phyloP scores from a whole-genome alignment of 805 yeast genomes.

The Candida insectorum region DNA sequence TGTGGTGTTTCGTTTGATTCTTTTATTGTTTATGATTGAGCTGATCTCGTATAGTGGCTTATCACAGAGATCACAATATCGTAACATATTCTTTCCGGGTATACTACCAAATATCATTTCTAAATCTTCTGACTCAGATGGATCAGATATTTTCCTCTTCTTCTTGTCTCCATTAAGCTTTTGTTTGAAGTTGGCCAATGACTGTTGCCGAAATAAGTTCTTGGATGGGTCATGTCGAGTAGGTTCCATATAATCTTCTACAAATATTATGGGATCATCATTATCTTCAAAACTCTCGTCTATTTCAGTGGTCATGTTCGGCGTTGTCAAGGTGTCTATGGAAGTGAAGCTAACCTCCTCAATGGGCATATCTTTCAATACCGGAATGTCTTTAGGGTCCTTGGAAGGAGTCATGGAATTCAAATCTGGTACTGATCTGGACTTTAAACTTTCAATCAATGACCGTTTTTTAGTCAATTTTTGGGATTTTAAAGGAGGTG shows the following conservation, averaged over 20 bases:
- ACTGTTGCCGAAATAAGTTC: conserved; percentile 24
- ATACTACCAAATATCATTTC: conserved; percentile 37
- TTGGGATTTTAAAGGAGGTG: conserved; percentile 39
- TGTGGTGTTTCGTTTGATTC: conserved; percentile 4
- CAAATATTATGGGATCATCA: conserved; percentile 44
- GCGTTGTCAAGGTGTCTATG: conserved; percentile 11
- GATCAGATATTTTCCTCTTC: conserved; percentile 9
- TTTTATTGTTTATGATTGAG: conserved; percentile 30
- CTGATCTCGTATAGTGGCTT: conserved; percentile 62
- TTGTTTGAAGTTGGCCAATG: conserved; percentile 38
- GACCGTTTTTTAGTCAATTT: neutral
- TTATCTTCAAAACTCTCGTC: conserved; percentile 18
- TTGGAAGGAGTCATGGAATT: neutral
- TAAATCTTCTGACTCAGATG: conserved; percentile 18
- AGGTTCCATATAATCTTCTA: conserved; percentile 52
- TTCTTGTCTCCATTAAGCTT: conserved; percentile 3
- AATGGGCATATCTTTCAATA: conserved; percentile 1
- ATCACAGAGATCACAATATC: conserved; percentile 67
- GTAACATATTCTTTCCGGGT: conserved; percentile 37
- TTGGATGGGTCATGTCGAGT: conserved; percentile 6
- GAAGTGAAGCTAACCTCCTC: conserved; percentile 13
- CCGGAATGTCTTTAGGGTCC: neutral
- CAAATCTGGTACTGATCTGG: neutral
- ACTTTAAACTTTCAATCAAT: neutral
- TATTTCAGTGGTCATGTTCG: conserved; percentile 12